Conservation (phyloP, 106 monocot species). For the Xerophyta viscosa region DNA sequence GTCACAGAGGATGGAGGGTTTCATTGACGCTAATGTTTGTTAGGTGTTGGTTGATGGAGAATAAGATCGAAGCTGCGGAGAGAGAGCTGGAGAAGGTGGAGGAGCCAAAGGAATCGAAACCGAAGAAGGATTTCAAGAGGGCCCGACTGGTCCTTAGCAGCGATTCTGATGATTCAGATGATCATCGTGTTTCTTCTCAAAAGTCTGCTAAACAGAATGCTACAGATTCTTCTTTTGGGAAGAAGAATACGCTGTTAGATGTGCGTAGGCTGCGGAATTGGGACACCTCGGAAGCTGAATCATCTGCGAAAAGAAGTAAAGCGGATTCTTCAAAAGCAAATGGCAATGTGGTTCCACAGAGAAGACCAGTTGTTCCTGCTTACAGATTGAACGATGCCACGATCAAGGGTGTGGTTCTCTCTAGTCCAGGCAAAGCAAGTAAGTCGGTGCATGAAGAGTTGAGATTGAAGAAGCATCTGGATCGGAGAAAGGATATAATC, state of each 20-base stretch:
- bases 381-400: constrained; percentile 1
- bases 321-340: neutral
- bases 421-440: neutral
- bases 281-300: constrained; percentile 4
- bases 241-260: too few relatives aligned
- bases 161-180: constrained; percentile 48
- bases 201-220: neutral
- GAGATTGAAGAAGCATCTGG: neutral
- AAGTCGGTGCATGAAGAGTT: neutral
- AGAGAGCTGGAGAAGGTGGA: neutral
- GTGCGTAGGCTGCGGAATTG: too few relatives aligned
- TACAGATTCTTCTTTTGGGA: neutral
- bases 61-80: too few relatives aligned
- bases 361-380: neutral
- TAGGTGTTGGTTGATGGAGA: too few relatives aligned
- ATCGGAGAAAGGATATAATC: neutral
- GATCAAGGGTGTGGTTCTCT: neutral
- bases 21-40: too few relatives aligned
- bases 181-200: constrained; percentile 10
- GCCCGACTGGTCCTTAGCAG: constrained; percentile 21
- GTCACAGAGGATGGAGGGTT: too few relatives aligned
- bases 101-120: neutral
- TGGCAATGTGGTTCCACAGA: neutral
- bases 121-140: constrained; percentile 30
- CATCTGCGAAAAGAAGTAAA: neutral